Evolutionary conservation across 2,329 filamentous ascomycete species (phyloP).

Genomic region (Trichoderma brevicompactum): DNA sequence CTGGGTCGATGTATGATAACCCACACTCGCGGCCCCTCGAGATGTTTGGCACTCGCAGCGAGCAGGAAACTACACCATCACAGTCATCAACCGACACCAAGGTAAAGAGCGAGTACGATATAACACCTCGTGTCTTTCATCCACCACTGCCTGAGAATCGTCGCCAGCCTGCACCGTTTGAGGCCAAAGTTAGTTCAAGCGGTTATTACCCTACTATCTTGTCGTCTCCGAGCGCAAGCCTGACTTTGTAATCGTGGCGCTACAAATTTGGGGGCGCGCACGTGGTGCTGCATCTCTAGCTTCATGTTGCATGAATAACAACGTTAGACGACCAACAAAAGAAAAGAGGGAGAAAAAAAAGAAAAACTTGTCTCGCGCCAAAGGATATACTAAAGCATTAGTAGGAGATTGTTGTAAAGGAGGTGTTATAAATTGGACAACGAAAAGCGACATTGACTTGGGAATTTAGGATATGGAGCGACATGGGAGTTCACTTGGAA

Average conservation of each 20-base stretch:
- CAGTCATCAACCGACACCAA: conserved; percentile 44
- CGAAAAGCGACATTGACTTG: conserved; percentile 13
- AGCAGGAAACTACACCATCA: conserved; percentile 42
- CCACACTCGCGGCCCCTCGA: conserved; percentile 53
- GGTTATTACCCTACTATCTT: conserved; percentile 55
- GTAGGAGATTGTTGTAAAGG: not conserved
- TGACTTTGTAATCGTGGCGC: conserved; percentile 42
- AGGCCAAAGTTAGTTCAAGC: conserved; percentile 55
- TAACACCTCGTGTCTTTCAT: conserved; percentile 53
- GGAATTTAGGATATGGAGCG: not conserved
- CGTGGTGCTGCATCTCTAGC: not conserved
- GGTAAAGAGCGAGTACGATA: conserved; percentile 56
- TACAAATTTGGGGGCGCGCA: not conserved
- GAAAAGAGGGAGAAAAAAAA: not conserved
- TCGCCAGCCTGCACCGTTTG: conserved; percentile 53
- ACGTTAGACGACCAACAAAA: no score
- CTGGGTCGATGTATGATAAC: conserved; percentile 57
- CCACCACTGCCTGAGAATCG: conserved; percentile 45
- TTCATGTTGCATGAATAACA: not conserved
- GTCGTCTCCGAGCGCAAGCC: conserved; percentile 53
- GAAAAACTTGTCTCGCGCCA: not conserved
- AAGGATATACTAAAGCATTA: not conserved
- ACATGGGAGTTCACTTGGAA: conserved; percentile 19
- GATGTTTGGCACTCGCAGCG: conserved; percentile 50
- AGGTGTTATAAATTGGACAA: not conserved